Evolutionary conservation across 2,329 filamentous ascomycete species (phyloP).

Genomic region (Aspergillus flavus): DNA sequence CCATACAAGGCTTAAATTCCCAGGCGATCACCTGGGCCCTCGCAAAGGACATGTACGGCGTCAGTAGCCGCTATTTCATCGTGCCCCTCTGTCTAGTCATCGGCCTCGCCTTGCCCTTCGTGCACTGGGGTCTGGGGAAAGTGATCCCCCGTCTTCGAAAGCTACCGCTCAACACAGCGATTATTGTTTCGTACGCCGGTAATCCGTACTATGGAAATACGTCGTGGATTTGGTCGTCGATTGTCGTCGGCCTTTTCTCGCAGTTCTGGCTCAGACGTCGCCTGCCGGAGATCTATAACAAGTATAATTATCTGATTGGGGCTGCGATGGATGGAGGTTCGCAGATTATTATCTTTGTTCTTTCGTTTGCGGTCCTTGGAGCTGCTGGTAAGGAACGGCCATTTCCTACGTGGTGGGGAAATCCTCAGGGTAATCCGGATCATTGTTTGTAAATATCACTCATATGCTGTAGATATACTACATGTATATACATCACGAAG

Average conservation of each 20-base stretch:
- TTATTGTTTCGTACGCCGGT: background rate
- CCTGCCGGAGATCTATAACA: constrained; percentile 41
- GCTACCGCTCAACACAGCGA: background rate
- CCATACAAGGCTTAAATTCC: constrained; percentile 47
- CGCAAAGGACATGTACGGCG: constrained; percentile 56
- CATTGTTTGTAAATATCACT: background rate
- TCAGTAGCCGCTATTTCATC: constrained; percentile 47
- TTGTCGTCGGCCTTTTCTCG: constrained; percentile 25
- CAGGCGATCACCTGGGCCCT: constrained; percentile 49
- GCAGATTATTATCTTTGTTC: constrained; percentile 44
- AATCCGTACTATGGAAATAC: background rate
- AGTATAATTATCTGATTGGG: constrained; percentile 47
- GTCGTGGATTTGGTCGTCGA: constrained; percentile 15
- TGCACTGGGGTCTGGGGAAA: constrained; percentile 43
- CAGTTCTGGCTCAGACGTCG: constrained; percentile 42
- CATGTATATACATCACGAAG: background rate
- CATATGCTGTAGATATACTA: background rate
- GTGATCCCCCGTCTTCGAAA: constrained; percentile 1
- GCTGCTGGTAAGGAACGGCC: constrained; percentile 41
- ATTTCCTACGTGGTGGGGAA: constrained; percentile 43
- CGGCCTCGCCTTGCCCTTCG: constrained; percentile 48
- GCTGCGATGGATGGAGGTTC: constrained; percentile 46
- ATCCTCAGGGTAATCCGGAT: background rate
- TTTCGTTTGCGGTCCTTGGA: constrained; percentile 50
- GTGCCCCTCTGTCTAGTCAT: constrained; percentile 56